Evolutionary conservation across 768 basidiomycete genomes (phyloP).

Genomic region (Fomitopsis pulvina): DNA sequence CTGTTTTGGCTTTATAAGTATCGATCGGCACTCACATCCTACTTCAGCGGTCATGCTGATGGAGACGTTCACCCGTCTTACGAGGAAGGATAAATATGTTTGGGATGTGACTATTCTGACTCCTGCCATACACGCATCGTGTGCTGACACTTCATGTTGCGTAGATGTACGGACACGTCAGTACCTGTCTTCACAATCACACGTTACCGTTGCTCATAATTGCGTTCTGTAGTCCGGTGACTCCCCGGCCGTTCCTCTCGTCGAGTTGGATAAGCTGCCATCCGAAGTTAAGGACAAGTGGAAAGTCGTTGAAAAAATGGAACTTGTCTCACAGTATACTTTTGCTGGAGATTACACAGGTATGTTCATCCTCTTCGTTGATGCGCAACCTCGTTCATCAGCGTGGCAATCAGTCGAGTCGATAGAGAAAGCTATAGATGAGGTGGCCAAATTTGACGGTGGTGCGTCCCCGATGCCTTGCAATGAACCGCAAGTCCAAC

Average conservation of each 20-base stretch:
- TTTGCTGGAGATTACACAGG: conserved; percentile 65
- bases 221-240: conserved; percentile 47
- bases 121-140: background rate
- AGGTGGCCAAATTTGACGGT: conserved; percentile 56
- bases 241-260: conserved; percentile 47
- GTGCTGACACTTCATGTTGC: conserved; percentile 1
- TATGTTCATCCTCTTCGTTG: conserved; percentile 16
- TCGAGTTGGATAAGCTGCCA: conserved; percentile 42
- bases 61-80: conserved; percentile 61
- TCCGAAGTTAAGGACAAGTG: conserved; percentile 51
- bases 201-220: no score
- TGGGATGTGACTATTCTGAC: conserved; percentile 59
- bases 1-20: background rate
- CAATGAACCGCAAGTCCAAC: background rate
- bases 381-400: background rate
- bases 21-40: background rate
- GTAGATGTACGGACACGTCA: conserved; percentile 61
- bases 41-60: conserved; percentile 61
- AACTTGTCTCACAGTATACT: conserved; percentile 59
- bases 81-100: conserved; percentile 64
- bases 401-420: conserved; percentile 43
- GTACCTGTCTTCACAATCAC: conserved; percentile 12
- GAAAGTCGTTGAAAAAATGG: conserved; percentile 68
- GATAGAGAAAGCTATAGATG: conserved; percentile 53
- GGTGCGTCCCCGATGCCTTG: conserved; percentile 27